A percentile compares a stretch with the other conserved stretches of the same genome.
Conservation (phyloP, 1,284 basidiomycete species). For the Fomitiporia mediterranea region DNA sequence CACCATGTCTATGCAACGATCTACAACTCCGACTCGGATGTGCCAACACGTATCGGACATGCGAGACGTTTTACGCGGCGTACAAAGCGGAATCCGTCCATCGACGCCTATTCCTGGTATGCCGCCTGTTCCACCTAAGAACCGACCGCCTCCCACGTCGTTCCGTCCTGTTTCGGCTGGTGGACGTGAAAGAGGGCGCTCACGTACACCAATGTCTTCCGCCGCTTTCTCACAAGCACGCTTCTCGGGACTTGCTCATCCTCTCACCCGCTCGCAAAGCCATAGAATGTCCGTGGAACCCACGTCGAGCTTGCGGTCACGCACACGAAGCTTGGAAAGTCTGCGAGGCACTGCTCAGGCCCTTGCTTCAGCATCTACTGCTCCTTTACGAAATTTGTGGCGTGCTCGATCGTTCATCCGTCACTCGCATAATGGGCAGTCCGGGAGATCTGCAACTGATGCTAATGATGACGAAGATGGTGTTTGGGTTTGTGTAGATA, state of each 20-base stretch:
- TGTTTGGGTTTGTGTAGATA: conserved; percentile 3
- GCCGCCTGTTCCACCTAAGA: conserved; percentile 2
- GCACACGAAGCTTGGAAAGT: conserved; percentile 8
- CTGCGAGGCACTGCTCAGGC: conserved; percentile 1
- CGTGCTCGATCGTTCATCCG: conserved; percentile 2
- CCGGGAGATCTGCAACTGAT: background rate
- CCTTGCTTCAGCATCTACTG: conserved; percentile 4
- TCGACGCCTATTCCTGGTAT: conserved; percentile 16
- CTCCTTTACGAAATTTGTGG: conserved; percentile 1
- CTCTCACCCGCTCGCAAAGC: background rate
- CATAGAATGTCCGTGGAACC: background rate
- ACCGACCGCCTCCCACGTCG: conserved; percentile 13
- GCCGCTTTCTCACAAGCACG: background rate
- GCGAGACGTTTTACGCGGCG: conserved; percentile 7
- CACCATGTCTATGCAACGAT: background rate
- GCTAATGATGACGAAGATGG: conserved; percentile 2
- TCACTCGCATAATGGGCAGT: background rate
- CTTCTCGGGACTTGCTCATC: background rate
- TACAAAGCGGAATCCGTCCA: conserved; percentile 12
- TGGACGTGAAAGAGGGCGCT: conserved; percentile 2
- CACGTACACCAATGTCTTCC: background rate
- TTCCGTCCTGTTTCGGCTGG: conserved; percentile 7
- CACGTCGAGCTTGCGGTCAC: background rate
- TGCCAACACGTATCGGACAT: conserved; percentile 10
- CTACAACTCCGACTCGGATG: background rate